phyloP scores from a whole-genome alignment of 2,329 filamentous ascomycete genomes.

The Cadophora luteo-olivacea region DNA sequence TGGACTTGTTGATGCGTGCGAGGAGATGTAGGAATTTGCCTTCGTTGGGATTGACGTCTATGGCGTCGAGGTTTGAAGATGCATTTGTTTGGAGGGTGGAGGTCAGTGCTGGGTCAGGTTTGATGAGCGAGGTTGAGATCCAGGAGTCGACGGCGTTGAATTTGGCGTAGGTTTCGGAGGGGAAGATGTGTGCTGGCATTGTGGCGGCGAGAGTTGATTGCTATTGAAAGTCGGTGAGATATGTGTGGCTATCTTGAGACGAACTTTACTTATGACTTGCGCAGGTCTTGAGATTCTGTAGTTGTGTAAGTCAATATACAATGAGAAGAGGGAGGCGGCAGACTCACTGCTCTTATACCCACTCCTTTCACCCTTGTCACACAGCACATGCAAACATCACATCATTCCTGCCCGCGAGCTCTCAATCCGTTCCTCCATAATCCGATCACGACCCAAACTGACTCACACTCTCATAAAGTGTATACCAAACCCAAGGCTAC shows the following conservation, averaged over 20 bases:
- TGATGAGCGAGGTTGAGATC: constrained; percentile 29
- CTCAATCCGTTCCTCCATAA: background rate
- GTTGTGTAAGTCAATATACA: no score
- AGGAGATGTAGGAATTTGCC: constrained; percentile 34
- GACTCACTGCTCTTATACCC: background rate
- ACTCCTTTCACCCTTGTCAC: background rate
- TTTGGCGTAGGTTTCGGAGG: constrained; percentile 19
- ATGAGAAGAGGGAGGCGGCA: background rate
- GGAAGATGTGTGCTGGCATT: constrained; percentile 21
- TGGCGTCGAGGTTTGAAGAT: constrained; percentile 17
- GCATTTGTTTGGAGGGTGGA: constrained; percentile 27
- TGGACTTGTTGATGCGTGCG: constrained; percentile 30
- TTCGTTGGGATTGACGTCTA: constrained; percentile 31
- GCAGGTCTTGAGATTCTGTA: background rate
- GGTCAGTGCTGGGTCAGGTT: constrained; percentile 18
- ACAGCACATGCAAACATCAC: background rate
- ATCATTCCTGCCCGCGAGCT: background rate
- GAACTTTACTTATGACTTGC: background rate
- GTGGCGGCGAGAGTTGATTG: background rate
- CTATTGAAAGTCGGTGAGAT: background rate
- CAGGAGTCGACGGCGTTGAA: constrained; percentile 27
- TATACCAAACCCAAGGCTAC: background rate
- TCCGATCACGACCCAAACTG: no score
- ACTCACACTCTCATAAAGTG: no score
- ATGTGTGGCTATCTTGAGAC: background rate